Conservation (phyloP, 2,329 filamentous ascomycete genomes). For the Hypoxylon sp. region DNA sequence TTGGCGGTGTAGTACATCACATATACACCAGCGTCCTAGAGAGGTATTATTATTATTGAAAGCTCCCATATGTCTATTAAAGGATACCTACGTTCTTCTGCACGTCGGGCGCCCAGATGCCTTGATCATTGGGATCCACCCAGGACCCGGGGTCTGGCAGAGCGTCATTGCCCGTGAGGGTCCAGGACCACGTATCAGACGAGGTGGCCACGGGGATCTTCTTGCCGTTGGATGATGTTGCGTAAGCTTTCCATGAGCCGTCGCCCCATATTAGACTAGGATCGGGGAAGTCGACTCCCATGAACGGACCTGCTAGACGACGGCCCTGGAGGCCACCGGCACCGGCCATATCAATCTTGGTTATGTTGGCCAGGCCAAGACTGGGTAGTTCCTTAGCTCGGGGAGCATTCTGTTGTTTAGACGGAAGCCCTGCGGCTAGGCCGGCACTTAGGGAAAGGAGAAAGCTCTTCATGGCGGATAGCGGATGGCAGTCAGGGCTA, state of each 20-base stretch:
- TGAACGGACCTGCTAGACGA: constrained; percentile 45
- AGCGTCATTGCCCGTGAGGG: constrained; percentile 49
- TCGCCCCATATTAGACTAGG: constrained; percentile 51
- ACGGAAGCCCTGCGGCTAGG: constrained; percentile 47
- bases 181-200: constrained; percentile 48
- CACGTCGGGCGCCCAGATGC: constrained; percentile 54
- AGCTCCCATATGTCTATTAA: neutral
- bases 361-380: constrained; percentile 50
- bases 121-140: constrained; percentile 47
- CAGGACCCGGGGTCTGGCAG: constrained; percentile 51
- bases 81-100: constrained; percentile 50
- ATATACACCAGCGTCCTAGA: constrained; percentile 50
- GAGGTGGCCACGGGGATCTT: constrained; percentile 51
- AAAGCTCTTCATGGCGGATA: constrained; percentile 49
- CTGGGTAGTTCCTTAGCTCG: constrained; percentile 36
- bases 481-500: constrained; percentile 11
- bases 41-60: neutral
- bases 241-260: constrained; percentile 53
- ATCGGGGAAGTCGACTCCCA: constrained; percentile 51
- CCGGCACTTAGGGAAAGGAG: constrained; percentile 44
- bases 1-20: constrained; percentile 54
- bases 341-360: constrained; percentile 40
- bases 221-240: constrained; percentile 51
- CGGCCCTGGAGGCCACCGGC: constrained; percentile 39
- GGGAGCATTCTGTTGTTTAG: constrained; percentile 25